These are phyloP conservation scores for Aspergillus latus DNA, from an alignment of 2,329 filamentous ascomycete species.

Conservation along the genomic window DNA sequence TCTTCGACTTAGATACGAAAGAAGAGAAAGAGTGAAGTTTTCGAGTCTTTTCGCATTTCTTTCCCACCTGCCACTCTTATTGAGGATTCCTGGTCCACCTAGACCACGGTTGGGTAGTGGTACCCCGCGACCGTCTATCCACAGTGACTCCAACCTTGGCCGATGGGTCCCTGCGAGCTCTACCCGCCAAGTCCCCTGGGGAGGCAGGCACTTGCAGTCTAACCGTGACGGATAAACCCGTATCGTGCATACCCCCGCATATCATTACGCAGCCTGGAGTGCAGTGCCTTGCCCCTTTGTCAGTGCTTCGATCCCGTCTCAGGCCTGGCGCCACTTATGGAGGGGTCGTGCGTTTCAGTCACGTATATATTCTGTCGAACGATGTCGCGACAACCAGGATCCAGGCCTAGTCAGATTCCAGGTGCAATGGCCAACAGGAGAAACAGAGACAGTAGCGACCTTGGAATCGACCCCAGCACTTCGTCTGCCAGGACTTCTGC, in stretches of 20 bases:
- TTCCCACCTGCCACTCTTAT: neutral
- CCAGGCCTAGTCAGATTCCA: neutral
- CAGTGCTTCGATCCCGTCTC: neutral
- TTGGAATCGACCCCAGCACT: neutral
- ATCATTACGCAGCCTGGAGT: neutral
- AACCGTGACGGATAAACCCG: neutral
- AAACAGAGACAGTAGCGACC: neutral
- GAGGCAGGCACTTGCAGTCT: neutral
- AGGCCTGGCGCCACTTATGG: too few species aligned
- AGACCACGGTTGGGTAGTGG: neutral
- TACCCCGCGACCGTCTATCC: neutral
- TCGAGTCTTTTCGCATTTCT: neutral
- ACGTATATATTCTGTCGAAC: neutral
- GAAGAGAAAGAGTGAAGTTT: too few species aligned
- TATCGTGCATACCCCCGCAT: conserved; percentile 4
- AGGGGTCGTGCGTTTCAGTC: neutral
- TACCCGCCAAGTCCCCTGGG: neutral
- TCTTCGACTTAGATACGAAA: neutral
- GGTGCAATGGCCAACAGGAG: neutral
- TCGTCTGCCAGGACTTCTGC: conserved; percentile 17
- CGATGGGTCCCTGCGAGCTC: neutral
- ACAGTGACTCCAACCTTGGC: neutral
- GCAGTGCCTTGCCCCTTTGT: neutral
- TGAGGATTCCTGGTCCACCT: neutral
- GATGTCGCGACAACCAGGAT: neutral